phyloP scores from a whole-genome alignment of 148 eudicot species.

The Silene latifolia region DNA sequence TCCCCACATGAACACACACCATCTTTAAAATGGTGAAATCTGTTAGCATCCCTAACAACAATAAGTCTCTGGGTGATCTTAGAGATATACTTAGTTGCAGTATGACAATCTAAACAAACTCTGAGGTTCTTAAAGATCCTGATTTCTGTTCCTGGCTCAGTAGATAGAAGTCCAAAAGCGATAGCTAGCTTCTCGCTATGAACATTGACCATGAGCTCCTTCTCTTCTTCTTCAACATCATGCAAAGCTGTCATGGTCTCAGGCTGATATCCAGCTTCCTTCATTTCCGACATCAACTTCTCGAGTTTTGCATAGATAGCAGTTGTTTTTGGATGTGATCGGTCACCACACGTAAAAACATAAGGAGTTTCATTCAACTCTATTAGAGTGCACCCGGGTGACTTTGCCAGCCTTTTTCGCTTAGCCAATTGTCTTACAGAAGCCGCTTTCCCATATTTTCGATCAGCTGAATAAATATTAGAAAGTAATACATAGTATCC shows the following conservation, averaged over 20 bases:
- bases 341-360: constrained; percentile 66
- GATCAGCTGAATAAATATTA: constrained; percentile 57
- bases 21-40: constrained; percentile 79
- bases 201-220: constrained; percentile 75
- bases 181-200: constrained; percentile 85
- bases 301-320: constrained; percentile 62
- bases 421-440: constrained; percentile 55
- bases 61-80: constrained; percentile 56
- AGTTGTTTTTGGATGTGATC: constrained; percentile 45
- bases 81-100: constrained; percentile 66
- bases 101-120: constrained; percentile 82
- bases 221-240: constrained; percentile 91
- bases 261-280: constrained; percentile 67
- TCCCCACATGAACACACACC: constrained; percentile 79
- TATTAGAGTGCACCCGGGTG: constrained; percentile 73
- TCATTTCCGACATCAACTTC: constrained; percentile 61
- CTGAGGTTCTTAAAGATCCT: constrained; percentile 82
- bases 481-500: constrained; percentile 71
- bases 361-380: constrained; percentile 52
- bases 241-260: constrained; percentile 65
- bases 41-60: constrained; percentile 79
- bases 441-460: constrained; percentile 58
- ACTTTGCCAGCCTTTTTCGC: constrained; percentile 49
- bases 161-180: constrained; percentile 67
- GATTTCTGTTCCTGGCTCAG: constrained; percentile 62